Evolutionary conservation across 2,329 filamentous ascomycete species (phyloP).

Genomic region (Curvularia sp.): DNA sequence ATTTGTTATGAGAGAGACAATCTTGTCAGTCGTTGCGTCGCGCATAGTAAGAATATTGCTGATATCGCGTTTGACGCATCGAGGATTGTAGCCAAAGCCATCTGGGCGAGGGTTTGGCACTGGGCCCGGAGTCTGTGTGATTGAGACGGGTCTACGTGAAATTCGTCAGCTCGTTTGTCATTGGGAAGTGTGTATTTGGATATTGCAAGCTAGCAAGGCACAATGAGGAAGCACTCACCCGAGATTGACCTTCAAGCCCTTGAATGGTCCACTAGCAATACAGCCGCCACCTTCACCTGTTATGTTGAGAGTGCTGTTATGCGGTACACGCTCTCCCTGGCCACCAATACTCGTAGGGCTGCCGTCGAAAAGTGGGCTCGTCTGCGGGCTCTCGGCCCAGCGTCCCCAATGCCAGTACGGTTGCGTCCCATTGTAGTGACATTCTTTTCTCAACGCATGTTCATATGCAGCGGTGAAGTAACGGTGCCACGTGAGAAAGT

Average conservation of each 20-base stretch:
- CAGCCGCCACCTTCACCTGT: slow-evolving; percentile 64
- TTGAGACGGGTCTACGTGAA: slow-evolving; percentile 30
- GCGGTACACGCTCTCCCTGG: slow-evolving; percentile 49
- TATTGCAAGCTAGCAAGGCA: background rate
- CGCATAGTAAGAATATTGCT: slow-evolving; percentile 37
- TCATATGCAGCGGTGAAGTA: slow-evolving; percentile 54
- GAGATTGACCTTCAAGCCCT: slow-evolving; percentile 42
- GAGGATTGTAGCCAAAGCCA: slow-evolving; percentile 47
- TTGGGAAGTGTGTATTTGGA: background rate
- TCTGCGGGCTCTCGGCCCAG: slow-evolving; percentile 52
- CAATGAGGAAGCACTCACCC: slow-evolving; percentile 25
- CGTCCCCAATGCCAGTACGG: slow-evolving; percentile 64
- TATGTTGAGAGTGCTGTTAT: slow-evolving; percentile 18
- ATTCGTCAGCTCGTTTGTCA: background rate
- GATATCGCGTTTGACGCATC: slow-evolving; percentile 53
- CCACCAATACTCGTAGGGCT: slow-evolving; percentile 58
- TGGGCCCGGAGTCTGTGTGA: slow-evolving; percentile 33
- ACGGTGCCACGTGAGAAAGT: slow-evolving; percentile 52
- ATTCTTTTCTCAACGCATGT: slow-evolving; percentile 51
- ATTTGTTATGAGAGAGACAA: slow-evolving; percentile 35
- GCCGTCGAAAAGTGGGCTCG: slow-evolving; percentile 65
- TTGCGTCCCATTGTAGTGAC: slow-evolving; percentile 54
- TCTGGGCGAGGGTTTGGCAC: slow-evolving; percentile 50
- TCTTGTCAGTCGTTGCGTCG: slow-evolving; percentile 40
- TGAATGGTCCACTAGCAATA: slow-evolving; percentile 61